Evolutionary conservation across 495 filamentous ascomycete genomes (phyloP), one percentile per base, ranked within the genome.

Genomic region (Sphaerosporella brunnea): DNA sequence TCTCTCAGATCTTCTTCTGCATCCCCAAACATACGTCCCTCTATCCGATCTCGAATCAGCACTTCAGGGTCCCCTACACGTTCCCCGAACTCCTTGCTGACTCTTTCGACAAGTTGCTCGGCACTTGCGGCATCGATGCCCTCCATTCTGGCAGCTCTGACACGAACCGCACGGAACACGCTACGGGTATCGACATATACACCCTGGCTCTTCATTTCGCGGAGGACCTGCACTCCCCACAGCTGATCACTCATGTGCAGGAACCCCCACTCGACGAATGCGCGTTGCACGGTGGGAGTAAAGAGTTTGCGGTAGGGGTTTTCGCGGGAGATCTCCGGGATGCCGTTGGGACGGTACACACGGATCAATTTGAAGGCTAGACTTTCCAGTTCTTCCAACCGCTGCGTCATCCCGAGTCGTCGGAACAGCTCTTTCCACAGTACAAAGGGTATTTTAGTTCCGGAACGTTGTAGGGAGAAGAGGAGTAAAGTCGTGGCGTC

Each of bases 301-400:
- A 61, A 61, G 5, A 61, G 11, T 11, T 38, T 47, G 1, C 58
- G 47, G n/a, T 61, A 37, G 0, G 57, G 58, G 20, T 51, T 60
- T 20, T 37, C 35, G 11, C 21, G 48, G 10, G 46, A 53, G 3
- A 16, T 30, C 0, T n/a, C 21, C 3, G 56, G 23, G 45, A 48
- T 4, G 32, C 37, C 18, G 46, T 47, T n/a, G 50, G 54, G 7
- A 26, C 23, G 23, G 20, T 11, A 3, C 44, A 52, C 51, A 46
- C 55, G 50, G 2, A 57, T 42, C 3, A 61, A 50, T 2, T 39
- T 35, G 4, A 35, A 15, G 4, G 44, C 28, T 8, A 61, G 58
- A 0, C 37, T 36, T 48, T 55, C 50, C 13, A 60, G 36, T 23
- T 60, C 57, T 1, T 34, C 21, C 11, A 60, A 38, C 2, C 50